A percentile compares a stretch with the other conserved stretches of the same genome.
These are phyloP conservation scores for Ophiorrhiza pumila DNA, from an alignment of 257 asterid genomes.

Conservation along the genomic window DNA sequence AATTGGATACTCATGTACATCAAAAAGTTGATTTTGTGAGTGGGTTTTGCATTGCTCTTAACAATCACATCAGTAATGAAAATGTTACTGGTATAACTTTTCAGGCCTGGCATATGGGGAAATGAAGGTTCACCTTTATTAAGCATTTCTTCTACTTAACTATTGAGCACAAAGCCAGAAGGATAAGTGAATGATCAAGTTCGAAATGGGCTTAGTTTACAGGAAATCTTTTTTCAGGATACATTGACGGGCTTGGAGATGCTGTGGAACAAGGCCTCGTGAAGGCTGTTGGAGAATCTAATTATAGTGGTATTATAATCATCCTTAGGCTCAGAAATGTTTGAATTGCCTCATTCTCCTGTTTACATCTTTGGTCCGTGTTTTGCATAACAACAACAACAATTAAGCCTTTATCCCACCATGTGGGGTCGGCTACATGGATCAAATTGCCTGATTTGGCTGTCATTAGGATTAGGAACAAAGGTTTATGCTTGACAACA, in stretches of 20 bases:
- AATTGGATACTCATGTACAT: too few relatives aligned
- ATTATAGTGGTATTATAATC: conserved; percentile 56
- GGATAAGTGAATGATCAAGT: not conserved
- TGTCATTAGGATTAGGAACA: not conserved
- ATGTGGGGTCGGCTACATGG: too few relatives aligned
- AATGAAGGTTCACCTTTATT: conserved; percentile 68
- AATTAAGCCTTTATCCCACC: too few relatives aligned
- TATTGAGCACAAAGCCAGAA: not conserved
- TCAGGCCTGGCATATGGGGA: conserved; percentile 99
- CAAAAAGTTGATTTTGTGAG: not conserved
- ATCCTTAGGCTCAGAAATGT: not conserved
- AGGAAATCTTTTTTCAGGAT: conserved; percentile 48
- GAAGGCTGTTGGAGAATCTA: conserved; percentile 91
- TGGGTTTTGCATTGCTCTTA: not conserved
- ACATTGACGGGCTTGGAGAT: conserved; percentile 91
- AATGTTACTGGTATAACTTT: conserved; percentile 19
- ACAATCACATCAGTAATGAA: conserved; percentile 5
- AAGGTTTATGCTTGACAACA: not conserved
- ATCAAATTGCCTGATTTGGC: too few relatives aligned
- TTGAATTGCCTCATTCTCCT: not conserved
- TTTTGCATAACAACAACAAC: too few relatives aligned
- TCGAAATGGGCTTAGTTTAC: conserved; percentile 7
- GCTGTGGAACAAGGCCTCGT: conserved; percentile 97
- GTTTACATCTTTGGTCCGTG: not conserved
- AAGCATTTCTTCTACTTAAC: conserved; percentile 9